These are phyloP conservation scores for Myochromella boudieri DNA, from an alignment of 768 basidiomycete species.

Conservation along the genomic window DNA sequence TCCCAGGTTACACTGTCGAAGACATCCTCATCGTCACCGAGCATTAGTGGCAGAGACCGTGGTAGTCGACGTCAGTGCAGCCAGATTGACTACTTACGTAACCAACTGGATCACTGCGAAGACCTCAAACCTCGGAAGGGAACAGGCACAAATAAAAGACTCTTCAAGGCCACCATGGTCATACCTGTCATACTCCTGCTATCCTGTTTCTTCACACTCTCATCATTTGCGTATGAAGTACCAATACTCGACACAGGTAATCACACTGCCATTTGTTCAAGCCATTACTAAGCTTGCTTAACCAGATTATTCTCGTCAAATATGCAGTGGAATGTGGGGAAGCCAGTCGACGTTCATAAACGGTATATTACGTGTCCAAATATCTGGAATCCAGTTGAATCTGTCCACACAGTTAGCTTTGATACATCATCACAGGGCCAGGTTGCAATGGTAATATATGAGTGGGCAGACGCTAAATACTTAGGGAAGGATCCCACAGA, in stretches of 20 bases:
- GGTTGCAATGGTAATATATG: slow-evolving; percentile 92
- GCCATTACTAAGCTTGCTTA: slow-evolving; percentile 8
- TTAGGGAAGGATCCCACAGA: slow-evolving; percentile 67
- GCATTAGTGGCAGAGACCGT: slow-evolving; percentile 46
- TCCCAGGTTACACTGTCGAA: slow-evolving; percentile 95
- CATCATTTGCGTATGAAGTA: slow-evolving; percentile 55
- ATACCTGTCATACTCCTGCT: slow-evolving; percentile 20
- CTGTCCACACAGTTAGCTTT: slow-evolving; percentile 62
- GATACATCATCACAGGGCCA: slow-evolving; percentile 77
- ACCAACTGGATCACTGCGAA: slow-evolving; percentile 15
- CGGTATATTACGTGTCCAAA: slow-evolving; percentile 43
- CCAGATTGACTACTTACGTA: slow-evolving; percentile 11
- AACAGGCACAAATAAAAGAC: slow-evolving; percentile 35
- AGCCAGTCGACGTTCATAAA: slow-evolving; percentile 78
- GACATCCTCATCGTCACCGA: slow-evolving; percentile 85
- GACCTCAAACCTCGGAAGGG: slow-evolving; percentile 20
- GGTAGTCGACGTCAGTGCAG: slow-evolving; percentile 10
- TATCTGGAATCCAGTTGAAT: slow-evolving; percentile 2
- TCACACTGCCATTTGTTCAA: slow-evolving; percentile 5
- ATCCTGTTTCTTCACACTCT: slow-evolving; percentile 32
- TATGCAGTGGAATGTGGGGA: slow-evolving; percentile 96
- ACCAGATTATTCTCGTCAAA: slow-evolving; percentile 78
- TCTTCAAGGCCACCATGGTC: slow-evolving; percentile 21
- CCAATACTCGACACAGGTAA: slow-evolving; percentile 62
- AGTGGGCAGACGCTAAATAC: slow-evolving; percentile 87